Base-by-base conservation (phyloP, 192 early-diverging fungal genomes). In the Podila horticola region DNA sequence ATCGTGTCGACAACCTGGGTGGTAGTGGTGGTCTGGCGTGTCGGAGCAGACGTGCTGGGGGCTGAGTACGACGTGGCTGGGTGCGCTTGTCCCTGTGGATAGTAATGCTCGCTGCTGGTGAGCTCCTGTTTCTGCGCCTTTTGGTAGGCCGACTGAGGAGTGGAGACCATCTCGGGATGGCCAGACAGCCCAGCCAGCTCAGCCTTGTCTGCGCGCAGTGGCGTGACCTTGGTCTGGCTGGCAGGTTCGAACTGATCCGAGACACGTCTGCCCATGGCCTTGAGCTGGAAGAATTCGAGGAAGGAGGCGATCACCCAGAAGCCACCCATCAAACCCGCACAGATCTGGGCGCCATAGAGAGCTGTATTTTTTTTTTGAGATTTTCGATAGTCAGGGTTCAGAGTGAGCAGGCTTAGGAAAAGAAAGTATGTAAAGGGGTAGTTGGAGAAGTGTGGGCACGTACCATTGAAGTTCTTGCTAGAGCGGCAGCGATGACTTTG, bases 271-370 rank as follows among this genome's bases (percentile, higher is more conserved):
- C 48, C 38, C 2, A n/a, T 33, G 0, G 29, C 6, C 52, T 22
- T 64, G 38, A 68, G 29, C 26, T 79, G 76, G 61, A 79, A 68
- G 58, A 72, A 15, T 61, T 72, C 76, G 20, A 79, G 24, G 0
- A 68, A 0, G 3, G 36, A 28, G 9, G 61, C 45, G 31, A 79
- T 24, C 0, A 79, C 0, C 36, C 49, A 72, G 33, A 79, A 30
- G 6, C 70, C 76, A 4, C 70, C 76, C 48, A 62, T 72, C 2
- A 79, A 20, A 15, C 76, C 76, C 0, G 76, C 64, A 7, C 33
- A 59, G 51, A 79, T 72, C 55, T 72, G 59, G 11, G 76, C 64
- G 15, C 69, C 76, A 49, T 66, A 79, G 26, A 79, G 58, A 1
- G 75, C 75, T 79, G 50, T 28, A 3, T 55, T 0, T 55, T 55